A percentile compares a stretch with the other conserved stretches of the same genome.
Evolutionary conservation across 179 eudicot species (phyloP).

Genomic region (Drosera spatulata): DNA sequence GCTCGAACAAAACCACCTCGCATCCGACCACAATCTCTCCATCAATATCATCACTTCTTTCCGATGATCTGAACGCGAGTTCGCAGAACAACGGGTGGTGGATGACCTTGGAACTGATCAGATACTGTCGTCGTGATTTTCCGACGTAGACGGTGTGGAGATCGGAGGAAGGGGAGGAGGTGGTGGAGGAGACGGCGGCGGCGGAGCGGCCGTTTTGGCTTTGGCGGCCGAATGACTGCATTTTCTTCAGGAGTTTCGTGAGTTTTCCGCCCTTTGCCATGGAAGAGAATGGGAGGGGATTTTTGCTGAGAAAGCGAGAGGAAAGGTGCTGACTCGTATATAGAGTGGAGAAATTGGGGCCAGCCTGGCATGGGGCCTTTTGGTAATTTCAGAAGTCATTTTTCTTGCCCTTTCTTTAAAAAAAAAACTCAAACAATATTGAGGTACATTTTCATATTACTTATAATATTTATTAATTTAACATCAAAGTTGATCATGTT

Average conservation of each 20-base stretch:
- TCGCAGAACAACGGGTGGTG: constrained; percentile 36
- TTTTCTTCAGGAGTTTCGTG: constrained; percentile 34
- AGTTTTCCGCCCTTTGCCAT: constrained; percentile 36
- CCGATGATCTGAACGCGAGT: constrained; percentile 27
- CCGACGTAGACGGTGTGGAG: constrained; percentile 47
- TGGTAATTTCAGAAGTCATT: no score
- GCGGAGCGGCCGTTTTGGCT: constrained; percentile 4
- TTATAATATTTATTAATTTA: no score
- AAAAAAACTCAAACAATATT: no score
- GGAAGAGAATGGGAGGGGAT: no score
- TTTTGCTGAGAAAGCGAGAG: no score
- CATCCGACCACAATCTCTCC: constrained; percentile 29
- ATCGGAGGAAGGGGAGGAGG: neutral
- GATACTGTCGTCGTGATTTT: constrained; percentile 33
- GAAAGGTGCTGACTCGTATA: no score
- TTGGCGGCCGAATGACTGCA: constrained; percentile 27
- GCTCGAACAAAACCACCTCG: constrained; percentile 52
- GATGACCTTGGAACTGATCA: constrained; percentile 26
- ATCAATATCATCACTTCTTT: constrained; percentile 3
- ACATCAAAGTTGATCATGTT: no score
- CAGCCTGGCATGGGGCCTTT: no score
- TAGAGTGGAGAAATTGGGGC: no score
- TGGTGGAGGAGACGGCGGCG: neutral
- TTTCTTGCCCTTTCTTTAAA: no score
- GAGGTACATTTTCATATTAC: no score